A percentile compares a stretch with the other conserved stretches of the same genome.
phyloP scores from a whole-genome alignment of 495 filamentous ascomycete genomes.

The Penicillium nucicola region DNA sequence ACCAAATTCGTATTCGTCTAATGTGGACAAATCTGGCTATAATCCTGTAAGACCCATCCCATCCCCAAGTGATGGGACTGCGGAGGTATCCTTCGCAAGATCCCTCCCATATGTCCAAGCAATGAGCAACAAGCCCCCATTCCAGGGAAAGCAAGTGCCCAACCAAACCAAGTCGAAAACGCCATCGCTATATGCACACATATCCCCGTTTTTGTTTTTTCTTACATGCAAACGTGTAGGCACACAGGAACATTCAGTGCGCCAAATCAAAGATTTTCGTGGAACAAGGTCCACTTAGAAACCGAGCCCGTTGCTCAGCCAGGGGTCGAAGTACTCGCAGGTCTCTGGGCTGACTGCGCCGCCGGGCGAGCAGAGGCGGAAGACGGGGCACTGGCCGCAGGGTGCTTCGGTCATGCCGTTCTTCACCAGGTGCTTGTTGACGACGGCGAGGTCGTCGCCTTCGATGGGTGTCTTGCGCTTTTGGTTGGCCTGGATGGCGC shows the following conservation, averaged over 20 bases:
- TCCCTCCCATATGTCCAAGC: constrained; percentile 7
- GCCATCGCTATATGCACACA: constrained; percentile 45
- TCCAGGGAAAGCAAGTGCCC: constrained; percentile 1
- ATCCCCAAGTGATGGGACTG: neutral
- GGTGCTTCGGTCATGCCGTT: constrained; percentile 84
- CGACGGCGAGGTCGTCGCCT: constrained; percentile 19
- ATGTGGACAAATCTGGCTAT: neutral
- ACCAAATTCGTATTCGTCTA: constrained; percentile 1
- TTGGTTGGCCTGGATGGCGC: constrained; percentile 37
- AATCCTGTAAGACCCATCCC: neutral
- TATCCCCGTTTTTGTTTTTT: constrained; percentile 12
- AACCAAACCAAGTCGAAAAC: constrained; percentile 30
- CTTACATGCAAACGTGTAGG: constrained; percentile 14
- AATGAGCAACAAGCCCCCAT: constrained; percentile 1
- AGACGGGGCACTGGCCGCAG: constrained; percentile 92
- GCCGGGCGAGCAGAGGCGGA: constrained; percentile 82
- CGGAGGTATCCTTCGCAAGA: neutral
- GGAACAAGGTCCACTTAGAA: constrained; percentile 24
- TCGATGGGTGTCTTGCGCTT: constrained; percentile 33
- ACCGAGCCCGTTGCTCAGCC: constrained; percentile 54
- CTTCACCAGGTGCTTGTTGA: constrained; percentile 28
- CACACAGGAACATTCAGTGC: constrained; percentile 4
- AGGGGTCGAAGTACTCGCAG: constrained; percentile 86
- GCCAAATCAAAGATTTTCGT: neutral
- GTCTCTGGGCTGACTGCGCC: constrained; percentile 84